phyloP scores from a whole-genome alignment of 176 grass and related monocot species.

The Eragrostis curvula region DNA sequence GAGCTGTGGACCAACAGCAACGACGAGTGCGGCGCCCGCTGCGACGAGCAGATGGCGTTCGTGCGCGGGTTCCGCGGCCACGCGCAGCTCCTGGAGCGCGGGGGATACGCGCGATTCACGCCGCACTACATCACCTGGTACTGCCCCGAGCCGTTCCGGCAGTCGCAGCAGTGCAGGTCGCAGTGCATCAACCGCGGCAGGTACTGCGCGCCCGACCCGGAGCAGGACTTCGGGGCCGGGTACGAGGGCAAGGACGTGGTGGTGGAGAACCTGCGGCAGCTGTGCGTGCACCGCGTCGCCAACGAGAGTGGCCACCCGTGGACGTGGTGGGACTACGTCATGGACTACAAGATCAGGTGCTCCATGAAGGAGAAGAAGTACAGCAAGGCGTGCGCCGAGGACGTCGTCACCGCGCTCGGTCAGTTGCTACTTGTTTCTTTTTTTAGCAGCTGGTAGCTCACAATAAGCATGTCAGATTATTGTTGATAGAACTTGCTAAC shows the following conservation, averaged over 20 bases:
- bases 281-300: slow-evolving; percentile 88
- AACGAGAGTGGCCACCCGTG: slow-evolving; percentile 71
- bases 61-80: slow-evolving; percentile 73
- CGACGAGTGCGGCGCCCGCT: slow-evolving; percentile 83
- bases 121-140: slow-evolving; percentile 99
- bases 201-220: slow-evolving; percentile 94
- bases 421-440: neutral
- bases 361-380: slow-evolving; percentile 99
- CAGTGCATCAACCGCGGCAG: slow-evolving; percentile 96
- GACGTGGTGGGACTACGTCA: slow-evolving; percentile 96
- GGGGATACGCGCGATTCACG: slow-evolving; percentile 74
- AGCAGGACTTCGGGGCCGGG: slow-evolving; percentile 74
- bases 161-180: slow-evolving; percentile 64
- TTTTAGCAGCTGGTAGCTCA: too few species aligned
- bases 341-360: slow-evolving; percentile 90
- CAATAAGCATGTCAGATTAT: neutral
- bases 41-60: slow-evolving; percentile 82
- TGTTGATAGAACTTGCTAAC: neutral
- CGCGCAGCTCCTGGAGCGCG: slow-evolving; percentile 85
- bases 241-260: slow-evolving; percentile 93
- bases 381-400: slow-evolving; percentile 80
- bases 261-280: slow-evolving; percentile 86
- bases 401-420: slow-evolving; percentile 74
- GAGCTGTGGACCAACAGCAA: slow-evolving; percentile 99
- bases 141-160: slow-evolving; percentile 75